phyloP scores from a whole-genome alignment of 129 eudicot genomes.

The Pittosporum tobira region DNA sequence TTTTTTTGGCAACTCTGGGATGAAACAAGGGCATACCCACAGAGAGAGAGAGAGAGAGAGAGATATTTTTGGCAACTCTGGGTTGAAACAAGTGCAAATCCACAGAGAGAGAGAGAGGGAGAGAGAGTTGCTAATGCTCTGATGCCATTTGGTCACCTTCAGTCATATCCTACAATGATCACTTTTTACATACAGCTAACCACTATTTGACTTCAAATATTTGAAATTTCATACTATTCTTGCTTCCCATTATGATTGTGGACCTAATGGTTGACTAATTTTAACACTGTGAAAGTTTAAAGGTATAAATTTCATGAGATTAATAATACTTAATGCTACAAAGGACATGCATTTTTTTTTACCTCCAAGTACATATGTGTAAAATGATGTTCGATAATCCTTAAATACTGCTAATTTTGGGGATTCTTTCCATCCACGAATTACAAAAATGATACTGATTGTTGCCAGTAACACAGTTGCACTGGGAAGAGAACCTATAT shows the following conservation, averaged over 20 bases:
- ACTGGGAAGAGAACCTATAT: conserved; percentile 41
- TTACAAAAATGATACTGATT: conserved; percentile 28
- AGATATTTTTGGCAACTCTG: neutral
- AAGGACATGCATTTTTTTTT: conserved; percentile 13
- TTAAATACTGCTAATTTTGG: conserved; percentile 30
- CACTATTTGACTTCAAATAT: neutral
- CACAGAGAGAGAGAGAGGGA: neutral
- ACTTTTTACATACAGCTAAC: neutral
- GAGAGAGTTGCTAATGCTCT: no score
- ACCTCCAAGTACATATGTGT: conserved; percentile 44
- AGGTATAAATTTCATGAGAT: neutral
- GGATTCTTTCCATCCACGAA: conserved; percentile 53
- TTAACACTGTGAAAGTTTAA: neutral
- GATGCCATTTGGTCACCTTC: no score
- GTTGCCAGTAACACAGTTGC: conserved; percentile 48
- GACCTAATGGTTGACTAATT: neutral
- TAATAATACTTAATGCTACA: neutral
- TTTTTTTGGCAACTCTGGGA: neutral
- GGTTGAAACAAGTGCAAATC: neutral
- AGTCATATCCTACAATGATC: neutral
- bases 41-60: neutral
- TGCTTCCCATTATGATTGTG: neutral
- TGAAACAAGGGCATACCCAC: neutral
- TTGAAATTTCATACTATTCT: neutral
- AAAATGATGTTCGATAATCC: conserved; percentile 47